phyloP scores from a whole-genome alignment of 2,329 filamentous ascomycete genomes.

The Calonectria pauciramosa region DNA sequence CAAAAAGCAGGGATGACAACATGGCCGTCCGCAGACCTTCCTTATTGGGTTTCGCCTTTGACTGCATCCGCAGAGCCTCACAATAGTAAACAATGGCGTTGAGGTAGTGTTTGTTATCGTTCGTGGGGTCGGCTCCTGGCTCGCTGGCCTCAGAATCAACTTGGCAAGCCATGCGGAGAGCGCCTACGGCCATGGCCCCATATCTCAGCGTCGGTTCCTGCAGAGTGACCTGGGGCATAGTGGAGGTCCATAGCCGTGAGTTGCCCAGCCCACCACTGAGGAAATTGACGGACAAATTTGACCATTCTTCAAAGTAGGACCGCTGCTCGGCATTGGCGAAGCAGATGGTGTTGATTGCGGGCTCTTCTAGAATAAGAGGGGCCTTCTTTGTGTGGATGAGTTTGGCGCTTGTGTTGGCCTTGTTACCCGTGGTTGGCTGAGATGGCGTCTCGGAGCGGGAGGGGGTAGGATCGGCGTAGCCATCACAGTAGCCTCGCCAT shows the following conservation, averaged over 20 bases:
- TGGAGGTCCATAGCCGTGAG: constrained; percentile 54
- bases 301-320: constrained; percentile 56
- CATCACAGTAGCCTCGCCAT: constrained; percentile 56
- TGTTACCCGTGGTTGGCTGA: constrained; percentile 27
- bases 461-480: constrained; percentile 46
- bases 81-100: constrained; percentile 58
- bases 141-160: constrained; percentile 37
- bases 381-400: constrained; percentile 50
- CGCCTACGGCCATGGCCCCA: constrained; percentile 57
- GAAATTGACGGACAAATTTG: constrained; percentile 50
- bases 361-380: constrained; percentile 49
- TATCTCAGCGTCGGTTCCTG: constrained; percentile 55
- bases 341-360: constrained; percentile 50
- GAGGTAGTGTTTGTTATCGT: constrained; percentile 54
- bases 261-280: constrained; percentile 52
- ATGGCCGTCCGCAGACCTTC: constrained; percentile 56
- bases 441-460: constrained; percentile 12
- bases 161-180: constrained; percentile 52
- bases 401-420: constrained; percentile 40
- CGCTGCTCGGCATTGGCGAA: constrained; percentile 52
- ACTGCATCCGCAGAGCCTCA: constrained; percentile 56
- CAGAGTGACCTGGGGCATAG: constrained; percentile 56
- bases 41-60: constrained; percentile 51
- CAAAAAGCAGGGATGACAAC: constrained; percentile 56
- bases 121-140: constrained; percentile 34